Percentiles rank a stretch among this genome's conserved stretches.
Evolutionary conservation across 179 eudicot species (phyloP).

Genomic region (Drosera spatulata): DNA sequence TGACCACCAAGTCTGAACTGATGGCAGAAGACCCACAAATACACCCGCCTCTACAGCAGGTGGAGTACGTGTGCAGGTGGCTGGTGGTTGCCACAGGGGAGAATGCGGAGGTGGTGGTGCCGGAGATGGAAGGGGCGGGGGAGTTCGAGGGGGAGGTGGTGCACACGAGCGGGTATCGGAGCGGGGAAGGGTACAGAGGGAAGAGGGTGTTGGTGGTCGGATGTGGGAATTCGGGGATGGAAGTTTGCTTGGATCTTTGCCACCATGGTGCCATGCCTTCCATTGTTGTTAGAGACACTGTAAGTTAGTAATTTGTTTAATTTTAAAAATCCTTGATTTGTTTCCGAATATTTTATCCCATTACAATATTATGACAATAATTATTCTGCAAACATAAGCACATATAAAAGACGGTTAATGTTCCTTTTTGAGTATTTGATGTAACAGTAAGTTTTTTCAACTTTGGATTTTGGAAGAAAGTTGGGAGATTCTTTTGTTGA

Average conservation of each 20-base stretch:
- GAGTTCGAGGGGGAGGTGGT: conserved; percentile 31
- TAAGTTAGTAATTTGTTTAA: conserved; percentile 13
- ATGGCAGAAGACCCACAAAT: neutral
- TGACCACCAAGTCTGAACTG: neutral
- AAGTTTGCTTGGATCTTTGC: conserved; percentile 55
- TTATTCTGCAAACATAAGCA: no score
- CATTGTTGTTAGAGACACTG: conserved; percentile 48
- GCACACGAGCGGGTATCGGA: conserved; percentile 47
- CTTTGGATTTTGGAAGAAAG: no score
- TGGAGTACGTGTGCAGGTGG: conserved; percentile 38
- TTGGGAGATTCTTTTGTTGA: no score
- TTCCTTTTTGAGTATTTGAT: no score
- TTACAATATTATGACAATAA: no score
- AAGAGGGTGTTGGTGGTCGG: conserved; percentile 49
- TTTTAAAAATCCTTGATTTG: no score
- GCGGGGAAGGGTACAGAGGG: conserved; percentile 42
- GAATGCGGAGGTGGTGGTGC: conserved; percentile 45
- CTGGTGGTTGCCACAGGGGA: conserved; percentile 65
- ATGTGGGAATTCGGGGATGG: conserved; percentile 75
- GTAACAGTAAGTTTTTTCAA: no score
- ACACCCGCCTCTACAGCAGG: no score
- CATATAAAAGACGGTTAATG: no score
- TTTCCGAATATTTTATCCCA: no score
- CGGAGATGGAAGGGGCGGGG: conserved; percentile 34
- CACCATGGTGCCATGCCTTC: conserved; percentile 40